Evolutionary conservation across 2,329 filamentous ascomycete species (phyloP), one percentile per base, ranked within the genome.

Genomic region (Chrysoporthe puriensis): DNA sequence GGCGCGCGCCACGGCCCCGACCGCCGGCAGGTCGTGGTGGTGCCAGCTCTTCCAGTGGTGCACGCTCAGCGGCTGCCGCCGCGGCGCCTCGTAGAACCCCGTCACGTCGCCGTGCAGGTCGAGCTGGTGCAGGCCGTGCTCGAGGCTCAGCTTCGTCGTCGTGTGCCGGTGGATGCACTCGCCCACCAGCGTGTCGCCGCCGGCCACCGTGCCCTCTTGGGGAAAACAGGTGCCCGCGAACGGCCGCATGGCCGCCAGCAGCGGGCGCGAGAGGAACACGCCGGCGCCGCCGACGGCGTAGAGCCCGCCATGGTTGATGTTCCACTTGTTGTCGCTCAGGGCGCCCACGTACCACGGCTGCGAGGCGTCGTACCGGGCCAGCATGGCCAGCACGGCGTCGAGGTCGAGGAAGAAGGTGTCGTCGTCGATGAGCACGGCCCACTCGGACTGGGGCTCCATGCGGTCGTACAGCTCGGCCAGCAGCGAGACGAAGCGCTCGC

Each of bases 341-440:
- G 77, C 76, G 21, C 81, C 81, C 36, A 83, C 73, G 69, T 82
- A 83, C 70, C 77, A 74, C 42, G 77, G 74, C 58, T 78, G 70
- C 0, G 74, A 73, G 59, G 79, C 71, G 67, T 82, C 78, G 70
- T 81, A 81, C 46, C 76, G 71, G 21, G 66, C 70, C 18, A 82
- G 73, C 54, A 77, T 77, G 21, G 76, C 72, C 16, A 80, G 73
- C 9, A 82, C 69, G 11, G 73, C 73, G 13, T 76, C 44, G 74
- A 83, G 79, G 44, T 79, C 80, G 18, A 76, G 72, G 73, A 82
- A 82, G 69, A 83, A 82, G 1, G 81, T 83, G 66, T 83, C 81
- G 65, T 83, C 80, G 66, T 82, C 80, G 62, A 82, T 80, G 62
- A 82, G 72, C 48, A 76, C 77, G 4, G 75, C 76, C 80, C 80